phyloP scores from a whole-genome alignment of 805 yeast species.

The Spathaspora girioi region DNA sequence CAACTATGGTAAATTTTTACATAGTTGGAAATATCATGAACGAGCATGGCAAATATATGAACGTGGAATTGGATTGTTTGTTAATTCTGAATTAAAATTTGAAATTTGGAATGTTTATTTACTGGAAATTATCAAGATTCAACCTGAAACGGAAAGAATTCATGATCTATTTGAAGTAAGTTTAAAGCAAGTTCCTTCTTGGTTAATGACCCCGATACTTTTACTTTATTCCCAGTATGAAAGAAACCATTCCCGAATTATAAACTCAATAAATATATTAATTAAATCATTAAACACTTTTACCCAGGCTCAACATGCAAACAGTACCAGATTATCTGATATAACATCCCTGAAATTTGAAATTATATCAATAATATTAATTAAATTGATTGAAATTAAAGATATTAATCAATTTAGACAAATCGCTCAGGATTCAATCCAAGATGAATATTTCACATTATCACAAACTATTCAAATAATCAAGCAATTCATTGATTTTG shows the following conservation, averaged over 20 bases:
- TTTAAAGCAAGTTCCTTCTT: slow-evolving; percentile 27
- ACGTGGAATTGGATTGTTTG: slow-evolving; percentile 59
- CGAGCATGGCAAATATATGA: slow-evolving; percentile 55
- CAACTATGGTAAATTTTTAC: slow-evolving; percentile 61
- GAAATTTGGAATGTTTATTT: slow-evolving; percentile 75
- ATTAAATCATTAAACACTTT: slow-evolving; percentile 11
- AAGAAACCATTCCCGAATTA: slow-evolving; percentile 46
- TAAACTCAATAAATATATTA: slow-evolving; percentile 38
- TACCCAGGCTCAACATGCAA: neutral
- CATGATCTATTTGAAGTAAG: slow-evolving; percentile 72
- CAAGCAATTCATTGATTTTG: slow-evolving; percentile 55
- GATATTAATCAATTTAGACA: slow-evolving; percentile 22
- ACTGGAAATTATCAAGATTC: slow-evolving; percentile 32
- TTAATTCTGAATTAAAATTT: slow-evolving; percentile 49
- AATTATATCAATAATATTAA: slow-evolving; percentile 13
- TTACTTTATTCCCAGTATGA: slow-evolving; percentile 63
- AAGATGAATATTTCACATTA: slow-evolving; percentile 41
- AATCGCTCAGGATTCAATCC: slow-evolving; percentile 42
- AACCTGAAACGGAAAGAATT: slow-evolving; percentile 26
- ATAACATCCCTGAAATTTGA: slow-evolving; percentile 18
- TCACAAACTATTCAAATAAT: slow-evolving; percentile 41
- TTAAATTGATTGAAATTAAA: slow-evolving; percentile 6
- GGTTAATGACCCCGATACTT: slow-evolving; percentile 46
- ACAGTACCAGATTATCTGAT: too few relatives aligned
- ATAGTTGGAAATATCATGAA: slow-evolving; percentile 43